Conservation (phyloP, 139 green algal species). For the Diplosphaera chodatii region DNA sequence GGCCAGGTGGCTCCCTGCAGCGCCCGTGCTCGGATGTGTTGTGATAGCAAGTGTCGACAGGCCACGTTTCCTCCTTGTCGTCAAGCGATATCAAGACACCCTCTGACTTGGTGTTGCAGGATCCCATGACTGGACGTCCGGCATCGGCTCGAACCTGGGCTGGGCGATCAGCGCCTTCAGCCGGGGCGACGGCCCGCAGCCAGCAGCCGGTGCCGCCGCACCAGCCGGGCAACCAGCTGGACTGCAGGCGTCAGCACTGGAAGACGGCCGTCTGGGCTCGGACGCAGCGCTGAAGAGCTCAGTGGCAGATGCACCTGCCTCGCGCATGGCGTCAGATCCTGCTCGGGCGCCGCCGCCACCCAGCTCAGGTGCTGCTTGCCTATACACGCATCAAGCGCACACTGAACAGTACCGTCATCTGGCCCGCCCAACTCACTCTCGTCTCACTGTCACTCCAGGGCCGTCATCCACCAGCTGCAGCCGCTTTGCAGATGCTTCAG, state of each 20-base stretch:
- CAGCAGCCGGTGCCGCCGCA: background rate
- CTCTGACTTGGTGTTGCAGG: background rate
- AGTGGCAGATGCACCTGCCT: background rate
- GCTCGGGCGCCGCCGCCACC: background rate
- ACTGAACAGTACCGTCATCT: too few species aligned
- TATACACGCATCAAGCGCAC: too few species aligned
- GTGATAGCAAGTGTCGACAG: too few species aligned
- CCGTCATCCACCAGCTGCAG: too few species aligned
- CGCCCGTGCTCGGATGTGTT: too few species aligned
- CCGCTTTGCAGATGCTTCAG: background rate
- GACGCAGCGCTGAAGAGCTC: background rate
- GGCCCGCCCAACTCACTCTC: too few species aligned
- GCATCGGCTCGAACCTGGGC: conserved; percentile 28
- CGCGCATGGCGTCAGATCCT: background rate
- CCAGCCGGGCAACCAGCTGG: background rate
- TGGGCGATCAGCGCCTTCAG: conserved; percentile 26
- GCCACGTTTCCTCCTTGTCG: too few species aligned
- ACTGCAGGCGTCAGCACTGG: conserved; percentile 8
- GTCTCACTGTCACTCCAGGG: too few species aligned
- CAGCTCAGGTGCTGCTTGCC: background rate
- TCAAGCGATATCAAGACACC: too few species aligned
- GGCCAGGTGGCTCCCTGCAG: too few species aligned
- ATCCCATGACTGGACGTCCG: conserved; percentile 10
- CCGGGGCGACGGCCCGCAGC: background rate
- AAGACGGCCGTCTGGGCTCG: background rate